Evolutionary conservation across 352 stramenopile genomes (phyloP).

Genomic region (Globisporangium irregulare): DNA sequence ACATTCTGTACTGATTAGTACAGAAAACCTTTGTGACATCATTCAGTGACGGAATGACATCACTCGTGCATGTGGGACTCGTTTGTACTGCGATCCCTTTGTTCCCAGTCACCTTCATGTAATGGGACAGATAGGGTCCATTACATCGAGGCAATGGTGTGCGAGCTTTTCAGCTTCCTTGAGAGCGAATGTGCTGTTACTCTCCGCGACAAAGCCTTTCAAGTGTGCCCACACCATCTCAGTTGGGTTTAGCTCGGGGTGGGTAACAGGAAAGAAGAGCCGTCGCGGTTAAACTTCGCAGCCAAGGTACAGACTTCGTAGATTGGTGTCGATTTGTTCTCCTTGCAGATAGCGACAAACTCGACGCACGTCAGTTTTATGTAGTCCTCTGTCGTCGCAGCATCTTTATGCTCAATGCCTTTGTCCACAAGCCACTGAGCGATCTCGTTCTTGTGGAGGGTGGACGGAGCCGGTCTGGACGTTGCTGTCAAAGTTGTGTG

Average conservation of each 20-base stretch:
- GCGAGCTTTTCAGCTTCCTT: constrained; percentile 1
- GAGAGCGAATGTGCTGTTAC: neutral
- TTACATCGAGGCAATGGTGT: neutral
- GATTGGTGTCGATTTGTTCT: neutral
- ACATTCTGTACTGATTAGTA: too few species aligned
- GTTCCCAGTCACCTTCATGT: too few species aligned
- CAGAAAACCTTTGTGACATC: too few species aligned
- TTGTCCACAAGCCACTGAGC: neutral
- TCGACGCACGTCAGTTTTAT: neutral
- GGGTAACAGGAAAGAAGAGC: neutral
- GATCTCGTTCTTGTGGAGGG: neutral
- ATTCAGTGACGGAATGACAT: too few species aligned
- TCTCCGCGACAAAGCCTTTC: constrained; percentile 2
- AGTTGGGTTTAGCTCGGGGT: constrained; percentile 1
- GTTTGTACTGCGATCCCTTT: too few species aligned
- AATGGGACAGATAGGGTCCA: too few species aligned
- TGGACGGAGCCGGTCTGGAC: neutral
- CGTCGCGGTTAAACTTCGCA: too few species aligned
- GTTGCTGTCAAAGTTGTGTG: neutral
- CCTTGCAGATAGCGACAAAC: constrained; percentile 1
- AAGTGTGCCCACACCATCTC: constrained; percentile 6
- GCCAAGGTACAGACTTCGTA: neutral
- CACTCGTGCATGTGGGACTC: too few species aligned
- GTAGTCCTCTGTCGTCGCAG: neutral
- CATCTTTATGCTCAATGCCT: neutral